These are phyloP conservation scores for Barnettozyma wickerhamii DNA, from an alignment of 805 yeast genomes.

Conservation along the genomic window DNA sequence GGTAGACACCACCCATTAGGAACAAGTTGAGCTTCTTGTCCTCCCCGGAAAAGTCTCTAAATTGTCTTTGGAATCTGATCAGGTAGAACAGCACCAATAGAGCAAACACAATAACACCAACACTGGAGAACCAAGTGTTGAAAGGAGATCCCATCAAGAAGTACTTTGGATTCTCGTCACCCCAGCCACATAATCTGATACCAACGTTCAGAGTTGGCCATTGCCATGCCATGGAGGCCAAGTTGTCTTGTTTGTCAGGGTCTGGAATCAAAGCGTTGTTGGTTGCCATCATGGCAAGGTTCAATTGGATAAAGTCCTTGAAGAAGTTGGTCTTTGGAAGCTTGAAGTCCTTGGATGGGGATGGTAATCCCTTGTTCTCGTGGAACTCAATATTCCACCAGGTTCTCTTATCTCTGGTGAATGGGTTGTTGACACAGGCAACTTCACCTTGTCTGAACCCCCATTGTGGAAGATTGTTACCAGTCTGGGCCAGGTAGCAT, in stretches of 20 bases:
- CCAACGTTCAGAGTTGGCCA: conserved; percentile 84
- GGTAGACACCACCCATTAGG: conserved; percentile 70
- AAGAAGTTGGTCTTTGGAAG: conserved; percentile 73
- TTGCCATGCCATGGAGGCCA: conserved; percentile 78
- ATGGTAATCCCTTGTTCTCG: conserved; percentile 52
- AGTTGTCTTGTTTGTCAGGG: conserved; percentile 63
- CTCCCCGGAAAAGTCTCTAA: conserved; percentile 48
- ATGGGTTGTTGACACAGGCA: conserved; percentile 66
- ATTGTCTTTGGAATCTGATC: conserved; percentile 79
- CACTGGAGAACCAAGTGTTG: conserved; percentile 70
- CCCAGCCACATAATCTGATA: conserved; percentile 74
- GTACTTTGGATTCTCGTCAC: conserved; percentile 51
- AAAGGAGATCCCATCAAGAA: conserved; percentile 75
- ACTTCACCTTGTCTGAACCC: conserved; percentile 98
- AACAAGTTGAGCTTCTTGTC: conserved; percentile 45
- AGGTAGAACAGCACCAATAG: conserved; percentile 30
- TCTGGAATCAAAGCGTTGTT: conserved; percentile 81
- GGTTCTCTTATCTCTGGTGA: conserved; percentile 72
- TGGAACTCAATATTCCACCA: conserved; percentile 88
- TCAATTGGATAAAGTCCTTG: conserved; percentile 70
- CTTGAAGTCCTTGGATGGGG: conserved; percentile 55
- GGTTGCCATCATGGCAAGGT: conserved; percentile 85
- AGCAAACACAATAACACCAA: conserved; percentile 52
- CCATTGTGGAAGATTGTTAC: conserved; percentile 85
- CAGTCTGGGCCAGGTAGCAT: conserved; percentile 85